Evolutionary conservation across 2,329 filamentous ascomycete genomes (phyloP), one percentile per base, ranked within the genome.

Genomic region (Botrytis fragariae): DNA sequence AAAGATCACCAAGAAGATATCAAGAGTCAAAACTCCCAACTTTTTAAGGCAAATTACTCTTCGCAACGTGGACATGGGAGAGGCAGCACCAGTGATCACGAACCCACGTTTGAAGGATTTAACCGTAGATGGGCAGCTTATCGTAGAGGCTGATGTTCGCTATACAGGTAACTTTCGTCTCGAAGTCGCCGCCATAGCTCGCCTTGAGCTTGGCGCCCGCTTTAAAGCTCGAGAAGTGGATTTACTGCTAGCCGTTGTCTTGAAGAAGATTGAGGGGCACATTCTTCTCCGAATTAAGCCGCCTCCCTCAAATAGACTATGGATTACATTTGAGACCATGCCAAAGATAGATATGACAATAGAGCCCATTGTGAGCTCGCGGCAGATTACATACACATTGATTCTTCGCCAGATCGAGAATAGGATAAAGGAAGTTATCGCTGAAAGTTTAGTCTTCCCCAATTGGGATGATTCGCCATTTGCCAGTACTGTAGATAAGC

Each of bases 381-480:
- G 95, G 73, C 95, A 98, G 81, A 97, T 99, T 76, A 98, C 96
- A 0, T 98, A 97, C 82, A 93, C 92, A 2, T 88, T 97, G 74
- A 96, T 99, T 72, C 87, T 98, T 20, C 90, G 94, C 68, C 93
- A 97, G 75, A 98, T 99, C 74, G 96, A 99, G 82, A 97, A 93
- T 79, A 89, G 94, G 68, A 98, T 99, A 81, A 93, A 97, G 79
- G 95, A 98, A 82, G 94, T 98, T 14, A 87, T 99, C 74, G 93
- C 92, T 16, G 96, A 99, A 83, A 97, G 94, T 1, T 82, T 98
- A 32, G 96, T 99, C 3, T 86, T 92, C 72, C 96, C 96, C 0
- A 97, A 97, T 80, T 99, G 96, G 95, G 96, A 99, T 77, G 96
- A 99, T 81, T 88, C 94, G 37, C 94, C 96, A 0, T 98, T 99